These are phyloP conservation scores for Didymella segeticola DNA, from an alignment of 2,329 filamentous ascomycete species.

Conservation along the genomic window DNA sequence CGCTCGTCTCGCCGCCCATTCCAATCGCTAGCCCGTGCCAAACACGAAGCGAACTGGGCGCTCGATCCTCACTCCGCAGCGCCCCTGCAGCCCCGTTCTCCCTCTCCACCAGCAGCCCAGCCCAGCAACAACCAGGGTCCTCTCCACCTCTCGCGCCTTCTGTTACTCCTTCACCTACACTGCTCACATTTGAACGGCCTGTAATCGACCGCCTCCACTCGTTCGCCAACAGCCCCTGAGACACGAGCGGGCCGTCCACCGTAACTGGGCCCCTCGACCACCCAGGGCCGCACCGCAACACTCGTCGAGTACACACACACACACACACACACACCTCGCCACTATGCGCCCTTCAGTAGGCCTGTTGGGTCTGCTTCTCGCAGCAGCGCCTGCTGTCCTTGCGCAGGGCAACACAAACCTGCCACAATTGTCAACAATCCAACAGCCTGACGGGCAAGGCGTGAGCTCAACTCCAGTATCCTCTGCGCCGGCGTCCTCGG, in stretches of 20 bases:
- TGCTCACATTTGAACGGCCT: conserved; percentile 16
- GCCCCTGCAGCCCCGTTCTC: conserved; percentile 29
- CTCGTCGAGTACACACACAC: conserved; percentile 23
- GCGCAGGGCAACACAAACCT: conserved; percentile 39
- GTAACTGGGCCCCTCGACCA: conserved; percentile 24
- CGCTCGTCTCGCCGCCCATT: conserved; percentile 22
- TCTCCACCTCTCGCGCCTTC: conserved; percentile 35
- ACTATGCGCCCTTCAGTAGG: conserved; percentile 42
- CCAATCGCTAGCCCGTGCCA: conserved; percentile 30
- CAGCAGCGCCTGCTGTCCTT: conserved; percentile 39
- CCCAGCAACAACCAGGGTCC: conserved; percentile 20
- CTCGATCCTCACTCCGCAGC: conserved; percentile 28
- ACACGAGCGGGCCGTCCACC: conserved; percentile 29
- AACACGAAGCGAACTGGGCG: conserved; percentile 14
- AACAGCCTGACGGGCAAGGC: conserved; percentile 30
- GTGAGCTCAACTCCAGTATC: conserved; percentile 19
- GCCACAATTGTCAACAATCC: conserved; percentile 37
- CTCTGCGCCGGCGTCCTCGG: conserved; percentile 27
- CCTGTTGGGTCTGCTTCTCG: conserved; percentile 40
- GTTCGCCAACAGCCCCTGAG: conserved; percentile 27
- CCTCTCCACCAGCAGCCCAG: conserved; percentile 30
- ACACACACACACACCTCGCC: conserved; percentile 22
- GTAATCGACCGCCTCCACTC: conserved; percentile 11
- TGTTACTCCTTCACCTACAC: conserved; percentile 43
- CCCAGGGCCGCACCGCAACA: conserved; percentile 14